These are phyloP conservation scores for Leptographium flavum DNA, from an alignment of 2,329 filamentous ascomycete species.

Conservation along the genomic window DNA sequence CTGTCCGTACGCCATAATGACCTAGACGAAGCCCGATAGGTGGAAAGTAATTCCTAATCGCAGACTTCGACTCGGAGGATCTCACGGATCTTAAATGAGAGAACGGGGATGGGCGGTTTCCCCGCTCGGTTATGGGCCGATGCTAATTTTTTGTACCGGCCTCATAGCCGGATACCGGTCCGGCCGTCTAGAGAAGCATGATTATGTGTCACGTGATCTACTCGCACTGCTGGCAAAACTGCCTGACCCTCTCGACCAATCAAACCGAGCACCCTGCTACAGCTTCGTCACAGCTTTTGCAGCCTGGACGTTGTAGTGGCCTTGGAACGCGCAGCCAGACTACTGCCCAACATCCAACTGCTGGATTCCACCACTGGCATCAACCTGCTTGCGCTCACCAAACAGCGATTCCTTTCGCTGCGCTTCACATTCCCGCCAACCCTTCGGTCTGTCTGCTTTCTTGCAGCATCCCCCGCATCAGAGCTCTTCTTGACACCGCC, in stretches of 20 bases:
- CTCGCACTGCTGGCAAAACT: background rate
- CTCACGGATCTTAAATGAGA: no score
- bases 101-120: no score
- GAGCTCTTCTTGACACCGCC: background rate
- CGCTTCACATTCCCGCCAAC: background rate
- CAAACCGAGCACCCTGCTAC: background rate
- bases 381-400: background rate
- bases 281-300: conserved; percentile 14
- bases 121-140: no score
- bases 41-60: no score
- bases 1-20: background rate
- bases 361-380: background rate
- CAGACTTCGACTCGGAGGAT: no score
- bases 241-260: background rate
- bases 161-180: background rate
- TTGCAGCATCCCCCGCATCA: background rate
- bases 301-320: conserved; percentile 7
- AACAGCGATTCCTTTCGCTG: background rate
- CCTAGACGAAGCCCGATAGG: background rate
- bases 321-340: conserved; percentile 1
- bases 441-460: background rate
- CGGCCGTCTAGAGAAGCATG: background rate
- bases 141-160: background rate
- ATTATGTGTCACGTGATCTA: no score
- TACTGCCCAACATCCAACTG: background rate